Base-by-base conservation (phyloP, 495 filamentous ascomycete genomes). In the Margaritispora aquatica region DNA sequence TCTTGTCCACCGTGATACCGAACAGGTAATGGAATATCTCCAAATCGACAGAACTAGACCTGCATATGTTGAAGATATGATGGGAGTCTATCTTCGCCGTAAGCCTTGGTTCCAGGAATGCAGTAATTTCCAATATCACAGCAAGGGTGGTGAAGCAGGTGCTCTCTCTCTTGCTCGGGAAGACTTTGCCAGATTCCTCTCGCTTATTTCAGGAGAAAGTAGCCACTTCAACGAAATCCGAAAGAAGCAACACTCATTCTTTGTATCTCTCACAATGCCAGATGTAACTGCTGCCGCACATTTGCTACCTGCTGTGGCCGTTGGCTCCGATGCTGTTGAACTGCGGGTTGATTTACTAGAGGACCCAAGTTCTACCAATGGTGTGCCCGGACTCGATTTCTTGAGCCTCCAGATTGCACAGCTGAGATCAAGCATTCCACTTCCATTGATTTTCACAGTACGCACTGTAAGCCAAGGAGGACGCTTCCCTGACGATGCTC, bases 61-160 rank as follows among this genome's bases (percentile, higher is more conserved):
- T 9, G 95, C 94, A 26, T 97, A 96, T 69, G 84, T 90, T 15
- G 94, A 96, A 64, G 89, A 97, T 60, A 95, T 96, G 80, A 84
- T 89, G 75, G 87, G 84, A 1, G 94, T 99, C 26, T 97, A 93
- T 82, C 76, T 91, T 49, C 88, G 95, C 49, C 85, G 94, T 17
- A 94, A 92, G 72, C 89, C 90, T 1, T 95, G 89, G 85, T 97
- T 89, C 73, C 77, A 87, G 57, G 86, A 92, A 65, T 97, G 94
- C 78, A 97, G 93, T 75, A 97, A 97, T 70, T 88, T 88, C 69
- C 89, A 96, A 66, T 96, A 95, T 75, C 85, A 91, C 75, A 93
- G 88, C 72, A 77, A 82, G 62, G 71, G 80, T 11, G 77, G 82
- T 49, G 80, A 82, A 23, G 79, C 82, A 2, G 80, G 76, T 26